These are phyloP conservation scores for Colletotrichum musae DNA, from an alignment of 2,329 filamentous ascomycete genomes.

Conservation along the genomic window DNA sequence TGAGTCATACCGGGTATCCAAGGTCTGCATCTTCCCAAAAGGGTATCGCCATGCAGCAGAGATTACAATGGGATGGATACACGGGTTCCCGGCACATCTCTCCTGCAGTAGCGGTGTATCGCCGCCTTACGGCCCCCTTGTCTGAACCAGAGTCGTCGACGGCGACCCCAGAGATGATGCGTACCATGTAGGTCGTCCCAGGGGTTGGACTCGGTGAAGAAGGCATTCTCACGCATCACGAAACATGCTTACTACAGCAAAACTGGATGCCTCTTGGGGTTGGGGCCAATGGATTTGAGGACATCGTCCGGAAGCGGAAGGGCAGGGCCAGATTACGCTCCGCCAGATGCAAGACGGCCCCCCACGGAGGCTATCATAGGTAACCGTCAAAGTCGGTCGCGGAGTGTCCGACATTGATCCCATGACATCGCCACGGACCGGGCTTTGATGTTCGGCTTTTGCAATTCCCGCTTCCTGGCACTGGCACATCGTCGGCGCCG, in stretches of 20 bases:
- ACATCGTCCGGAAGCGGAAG: conserved; percentile 24
- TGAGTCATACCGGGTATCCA: conserved; percentile 30
- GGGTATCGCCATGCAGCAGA: conserved; percentile 19
- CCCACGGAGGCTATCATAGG: conserved; percentile 14
- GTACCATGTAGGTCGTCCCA: neutral
- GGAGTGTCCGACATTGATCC: conserved; percentile 24
- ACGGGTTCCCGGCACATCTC: conserved; percentile 24
- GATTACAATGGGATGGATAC: neutral
- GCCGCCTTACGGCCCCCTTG: neutral
- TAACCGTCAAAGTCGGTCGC: conserved; percentile 2
- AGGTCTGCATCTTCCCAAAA: conserved; percentile 7
- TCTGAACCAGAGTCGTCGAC: conserved; percentile 10
- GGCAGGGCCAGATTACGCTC: conserved; percentile 7
- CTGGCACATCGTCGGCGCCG: neutral
- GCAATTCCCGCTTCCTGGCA: neutral
- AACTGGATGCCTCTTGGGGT: conserved; percentile 16
- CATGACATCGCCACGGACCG: conserved; percentile 3
- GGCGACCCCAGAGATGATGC: no score
- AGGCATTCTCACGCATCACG: conserved; percentile 10
- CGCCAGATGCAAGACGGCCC: conserved; percentile 18
- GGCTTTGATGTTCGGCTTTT: neutral
- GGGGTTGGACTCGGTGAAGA: conserved; percentile 8
- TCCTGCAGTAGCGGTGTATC: conserved; percentile 9
- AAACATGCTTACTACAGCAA: conserved; percentile 25
- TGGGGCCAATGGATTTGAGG: conserved; percentile 22